These are phyloP conservation scores for Jatropha multifida DNA, from an alignment of 441 rosid genomes.

Conservation along the genomic window DNA sequence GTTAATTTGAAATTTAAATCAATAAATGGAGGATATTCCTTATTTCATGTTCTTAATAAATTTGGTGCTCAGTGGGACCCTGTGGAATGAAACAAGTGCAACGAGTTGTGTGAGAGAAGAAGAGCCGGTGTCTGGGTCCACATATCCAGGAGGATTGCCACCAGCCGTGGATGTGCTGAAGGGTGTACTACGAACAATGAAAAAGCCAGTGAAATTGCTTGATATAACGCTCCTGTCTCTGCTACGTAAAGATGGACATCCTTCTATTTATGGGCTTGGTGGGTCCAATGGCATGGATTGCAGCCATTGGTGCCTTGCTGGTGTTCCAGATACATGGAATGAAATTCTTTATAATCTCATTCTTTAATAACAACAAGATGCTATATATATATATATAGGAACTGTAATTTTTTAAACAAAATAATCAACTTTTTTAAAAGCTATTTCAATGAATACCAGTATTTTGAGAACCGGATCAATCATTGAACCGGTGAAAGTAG, in stretches of 20 bases:
- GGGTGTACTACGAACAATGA: conserved; percentile 44
- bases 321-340: conserved; percentile 97
- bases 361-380: background rate
- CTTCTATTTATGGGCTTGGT: conserved; percentile 63
- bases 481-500: too few species aligned
- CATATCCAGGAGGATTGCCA: conserved; percentile 76
- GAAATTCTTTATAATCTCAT: conserved; percentile 67
- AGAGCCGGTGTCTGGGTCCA: conserved; percentile 58
- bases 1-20: too few species aligned
- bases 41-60: background rate
- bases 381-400: too few species aligned
- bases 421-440: too few species aligned
- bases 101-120: conserved; percentile 60
- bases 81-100: conserved; percentile 69
- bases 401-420: too few species aligned
- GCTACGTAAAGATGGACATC: conserved; percentile 87
- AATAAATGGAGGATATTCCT: background rate
- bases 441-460: too few species aligned
- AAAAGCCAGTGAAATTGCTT: conserved; percentile 59
- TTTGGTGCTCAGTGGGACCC: conserved; percentile 46
- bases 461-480: too few species aligned
- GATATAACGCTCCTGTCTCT: conserved; percentile 69
- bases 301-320: conserved; percentile 93
- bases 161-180: conserved; percentile 60
- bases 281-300: conserved; percentile 60